A percentile compares a stretch with the other conserved stretches of the same genome.
phyloP scores from a whole-genome alignment of 2,329 filamentous ascomycete genomes.

The Lojkania enalia region DNA sequence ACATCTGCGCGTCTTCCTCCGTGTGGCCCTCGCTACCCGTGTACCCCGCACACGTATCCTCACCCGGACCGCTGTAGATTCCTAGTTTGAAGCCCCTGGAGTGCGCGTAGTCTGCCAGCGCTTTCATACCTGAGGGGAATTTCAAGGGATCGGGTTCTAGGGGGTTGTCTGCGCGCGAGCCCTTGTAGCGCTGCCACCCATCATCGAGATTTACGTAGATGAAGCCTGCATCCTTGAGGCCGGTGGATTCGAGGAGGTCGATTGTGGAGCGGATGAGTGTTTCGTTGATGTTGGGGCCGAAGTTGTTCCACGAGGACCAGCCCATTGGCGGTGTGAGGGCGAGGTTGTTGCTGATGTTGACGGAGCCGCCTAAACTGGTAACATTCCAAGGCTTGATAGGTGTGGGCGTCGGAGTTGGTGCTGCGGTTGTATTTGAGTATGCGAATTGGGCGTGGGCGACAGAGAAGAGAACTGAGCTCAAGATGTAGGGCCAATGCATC shows the following conservation, averaged over 20 bases:
- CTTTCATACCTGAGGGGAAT: constrained; percentile 45
- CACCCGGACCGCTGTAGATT: constrained; percentile 44
- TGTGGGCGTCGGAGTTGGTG: constrained; percentile 13
- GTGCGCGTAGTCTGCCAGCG: constrained; percentile 43
- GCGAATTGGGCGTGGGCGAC: constrained; percentile 16
- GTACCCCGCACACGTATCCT: constrained; percentile 26
- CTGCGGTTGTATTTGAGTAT: constrained; percentile 14
- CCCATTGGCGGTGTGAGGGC: constrained; percentile 27
- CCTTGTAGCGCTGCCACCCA: constrained; percentile 40
- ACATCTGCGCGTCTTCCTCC: constrained; percentile 26
- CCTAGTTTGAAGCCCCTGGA: constrained; percentile 44
- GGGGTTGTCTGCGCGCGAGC: constrained; percentile 23
- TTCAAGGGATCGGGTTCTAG: constrained; percentile 39
- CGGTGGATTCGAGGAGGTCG: constrained; percentile 18
- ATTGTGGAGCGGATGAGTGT: constrained; percentile 22
- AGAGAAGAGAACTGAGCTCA: constrained; percentile 4
- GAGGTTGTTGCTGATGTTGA: constrained; percentile 25
- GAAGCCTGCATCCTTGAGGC: constrained; percentile 28
- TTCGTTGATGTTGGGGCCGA: constrained; percentile 26
- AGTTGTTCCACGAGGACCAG: constrained; percentile 28
- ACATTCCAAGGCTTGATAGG: constrained; percentile 20
- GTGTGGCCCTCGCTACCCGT: constrained; percentile 26
- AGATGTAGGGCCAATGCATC: constrained; percentile 4
- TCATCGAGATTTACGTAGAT: constrained; percentile 38
- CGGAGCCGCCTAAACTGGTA: constrained; percentile 19